Evolutionary conservation across 2,329 filamentous ascomycete genomes (phyloP), one percentile per base, ranked within the genome.

Genomic region (Pezicula neosporulosa): DNA sequence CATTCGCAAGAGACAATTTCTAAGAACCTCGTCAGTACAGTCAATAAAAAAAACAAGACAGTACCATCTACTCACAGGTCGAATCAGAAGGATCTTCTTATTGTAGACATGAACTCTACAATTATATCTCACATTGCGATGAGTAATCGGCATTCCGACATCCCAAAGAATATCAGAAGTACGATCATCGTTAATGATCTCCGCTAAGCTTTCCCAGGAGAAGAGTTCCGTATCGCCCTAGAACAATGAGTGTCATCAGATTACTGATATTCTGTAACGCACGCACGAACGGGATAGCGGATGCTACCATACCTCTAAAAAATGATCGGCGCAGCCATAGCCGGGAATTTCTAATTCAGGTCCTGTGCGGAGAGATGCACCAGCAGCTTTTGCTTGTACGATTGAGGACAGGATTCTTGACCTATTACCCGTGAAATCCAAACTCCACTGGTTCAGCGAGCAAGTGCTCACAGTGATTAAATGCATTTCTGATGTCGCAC

Each of bases 101-200:
- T 91, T 80, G 44, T 82, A 73, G 53, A 75, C 73, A 54, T 88
- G 77, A 13, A 85, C 73, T 38, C 87, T 74, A 58, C 81, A 82
- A 65, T 88, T 89, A 70, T 83, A 89, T 49, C 78, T 74, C 48
- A 80, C 73, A 60, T 83, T 82, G 39, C 80, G 70, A 64, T 88
- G 85, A 42, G 76, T 72, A 44, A 89, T 75, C 0, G 84, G 83
- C 72, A 83, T 74, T 36, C 81, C 82, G 35, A 86, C 72, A 62
- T 86, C 82, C 19, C 88, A 70, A 18, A 89, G 72, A 59, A 90
- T 90, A 63, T 80, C 85, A 59, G 86, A 72, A 56, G 77, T 82
- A 9, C 76, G 75, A 35, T 77, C 67, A 66, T 89, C 77, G 4
- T 72, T 66, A 18, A 90, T 72, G 53, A 90, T 86, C 44, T 74